These are phyloP conservation scores for Mycosphaerella arachidis DNA, from an alignment of 2,329 filamentous ascomycete species.

Conservation along the genomic window DNA sequence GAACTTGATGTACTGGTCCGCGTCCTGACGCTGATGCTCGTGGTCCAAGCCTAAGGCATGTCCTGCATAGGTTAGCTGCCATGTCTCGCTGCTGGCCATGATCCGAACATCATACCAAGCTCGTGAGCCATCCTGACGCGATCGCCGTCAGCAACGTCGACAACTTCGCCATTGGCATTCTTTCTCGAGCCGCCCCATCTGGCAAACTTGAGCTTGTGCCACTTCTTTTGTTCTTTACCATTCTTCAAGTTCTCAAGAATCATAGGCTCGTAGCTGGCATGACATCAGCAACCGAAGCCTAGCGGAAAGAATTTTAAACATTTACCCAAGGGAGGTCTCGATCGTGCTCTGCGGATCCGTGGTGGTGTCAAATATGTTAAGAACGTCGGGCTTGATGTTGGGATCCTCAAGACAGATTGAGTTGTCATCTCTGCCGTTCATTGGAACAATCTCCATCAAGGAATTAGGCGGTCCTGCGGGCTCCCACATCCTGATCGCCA, in stretches of 20 bases:
- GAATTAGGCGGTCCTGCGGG: neutral
- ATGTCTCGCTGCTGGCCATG: neutral
- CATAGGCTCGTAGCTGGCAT: neutral
- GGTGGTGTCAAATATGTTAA: neutral
- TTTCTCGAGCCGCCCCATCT: neutral
- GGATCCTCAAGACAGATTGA: neutral
- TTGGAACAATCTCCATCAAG: neutral
- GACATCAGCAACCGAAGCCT: neutral
- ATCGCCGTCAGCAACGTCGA: neutral
- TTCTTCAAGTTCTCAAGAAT: neutral
- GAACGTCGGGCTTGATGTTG: neutral
- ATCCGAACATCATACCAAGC: neutral
- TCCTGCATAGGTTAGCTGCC: neutral
- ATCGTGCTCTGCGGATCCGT: no score
- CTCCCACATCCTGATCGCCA: neutral
- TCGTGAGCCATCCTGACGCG: neutral
- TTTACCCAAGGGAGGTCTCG: neutral
- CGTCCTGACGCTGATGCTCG: neutral
- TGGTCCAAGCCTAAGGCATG: neutral
- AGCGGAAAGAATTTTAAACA: neutral
- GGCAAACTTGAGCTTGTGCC: neutral
- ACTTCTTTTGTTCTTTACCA: neutral
- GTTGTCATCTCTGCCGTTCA: neutral
- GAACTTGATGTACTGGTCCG: slow-evolving; percentile 1
- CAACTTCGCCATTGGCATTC: neutral